A percentile compares a stretch with the other conserved stretches of the same genome.
These are phyloP conservation scores for Fusarium liriodendri DNA, from an alignment of 2,329 filamentous ascomycete genomes.

Conservation along the genomic window DNA sequence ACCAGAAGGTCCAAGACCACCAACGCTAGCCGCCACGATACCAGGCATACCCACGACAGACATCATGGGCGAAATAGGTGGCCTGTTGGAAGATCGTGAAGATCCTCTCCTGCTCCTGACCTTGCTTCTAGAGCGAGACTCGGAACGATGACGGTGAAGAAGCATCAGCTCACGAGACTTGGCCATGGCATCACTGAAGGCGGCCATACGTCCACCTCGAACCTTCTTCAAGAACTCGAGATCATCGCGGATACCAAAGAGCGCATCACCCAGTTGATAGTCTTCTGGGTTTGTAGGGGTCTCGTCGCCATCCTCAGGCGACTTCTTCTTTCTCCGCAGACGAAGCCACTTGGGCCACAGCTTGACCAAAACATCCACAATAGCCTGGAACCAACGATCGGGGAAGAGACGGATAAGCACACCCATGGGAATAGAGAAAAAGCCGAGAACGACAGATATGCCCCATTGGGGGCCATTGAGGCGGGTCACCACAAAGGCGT, in stretches of 20 bases:
- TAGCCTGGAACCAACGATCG: slow-evolving; percentile 61
- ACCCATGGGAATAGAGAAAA: slow-evolving; percentile 81
- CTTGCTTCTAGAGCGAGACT: slow-evolving; percentile 32
- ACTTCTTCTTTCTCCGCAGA: slow-evolving; percentile 31
- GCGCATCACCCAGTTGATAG: slow-evolving; percentile 32
- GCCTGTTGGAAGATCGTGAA: slow-evolving; percentile 34
- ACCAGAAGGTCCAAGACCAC: slow-evolving; percentile 21
- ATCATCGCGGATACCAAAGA: slow-evolving; percentile 32
- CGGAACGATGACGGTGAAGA: slow-evolving; percentile 29
- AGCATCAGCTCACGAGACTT: slow-evolving; percentile 31
- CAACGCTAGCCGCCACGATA: slow-evolving; percentile 35
- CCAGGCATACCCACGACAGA: slow-evolving; percentile 35
- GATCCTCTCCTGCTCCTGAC: slow-evolving; percentile 29
- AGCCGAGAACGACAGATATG: slow-evolving; percentile 80
- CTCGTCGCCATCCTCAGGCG: slow-evolving; percentile 20
- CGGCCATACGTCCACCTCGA: slow-evolving; percentile 31
- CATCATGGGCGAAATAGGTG: slow-evolving; percentile 37
- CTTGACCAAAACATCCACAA: slow-evolving; percentile 18
- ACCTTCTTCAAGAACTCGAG: slow-evolving; percentile 33
- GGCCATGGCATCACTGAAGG: slow-evolving; percentile 33
- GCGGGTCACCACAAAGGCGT: slow-evolving; percentile 74
- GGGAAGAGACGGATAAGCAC: slow-evolving; percentile 79
- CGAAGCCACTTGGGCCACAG: slow-evolving; percentile 34
- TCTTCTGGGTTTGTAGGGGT: slow-evolving; percentile 28
- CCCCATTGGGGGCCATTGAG: slow-evolving; percentile 82